These are phyloP conservation scores for Haberlea rhodopensis DNA, from an alignment of 257 asterid species.

Conservation along the genomic window DNA sequence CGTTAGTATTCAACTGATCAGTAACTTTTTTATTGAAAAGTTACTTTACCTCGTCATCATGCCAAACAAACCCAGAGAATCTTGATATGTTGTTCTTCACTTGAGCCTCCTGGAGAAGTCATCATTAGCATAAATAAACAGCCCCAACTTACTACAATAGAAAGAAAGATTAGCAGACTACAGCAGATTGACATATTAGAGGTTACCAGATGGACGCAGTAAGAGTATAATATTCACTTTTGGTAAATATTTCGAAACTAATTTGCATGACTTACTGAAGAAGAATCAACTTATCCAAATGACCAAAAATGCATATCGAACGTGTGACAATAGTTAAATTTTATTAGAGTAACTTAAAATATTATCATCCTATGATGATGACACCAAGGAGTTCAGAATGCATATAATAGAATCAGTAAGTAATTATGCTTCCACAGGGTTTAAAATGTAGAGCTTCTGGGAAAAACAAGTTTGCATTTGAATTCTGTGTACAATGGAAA, in stretches of 20 bases:
- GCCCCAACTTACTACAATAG: slow-evolving; percentile 6
- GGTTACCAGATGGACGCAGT: slow-evolving; percentile 8
- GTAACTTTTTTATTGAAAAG: slow-evolving; percentile 9
- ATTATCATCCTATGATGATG: neutral
- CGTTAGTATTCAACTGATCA: slow-evolving; percentile 4
- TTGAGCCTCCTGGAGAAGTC: slow-evolving; percentile 68
- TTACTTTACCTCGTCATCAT: slow-evolving; percentile 64
- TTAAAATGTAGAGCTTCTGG: neutral
- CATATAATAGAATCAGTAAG: neutral
- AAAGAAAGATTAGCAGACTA: slow-evolving; percentile 6
- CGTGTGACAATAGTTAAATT: neutral
- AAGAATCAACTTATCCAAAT: slow-evolving; percentile 3
- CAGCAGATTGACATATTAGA: slow-evolving; percentile 1
- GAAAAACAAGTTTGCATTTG: neutral
- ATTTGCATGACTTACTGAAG: slow-evolving; percentile 12
- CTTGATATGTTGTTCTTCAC: slow-evolving; percentile 67
- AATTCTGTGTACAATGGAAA: neutral
- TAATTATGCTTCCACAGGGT: neutral
- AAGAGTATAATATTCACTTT: neutral
- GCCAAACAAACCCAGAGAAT: slow-evolving; percentile 95
- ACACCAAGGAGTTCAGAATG: slow-evolving; percentile 8
- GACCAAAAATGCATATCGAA: neutral
- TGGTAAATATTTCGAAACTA: neutral
- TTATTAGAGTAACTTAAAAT: neutral
- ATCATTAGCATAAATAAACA: slow-evolving; percentile 8